These are phyloP conservation scores for Mucor plumbeus DNA, from an alignment of 371 early-diverging fungal species.

Conservation along the genomic window DNA sequence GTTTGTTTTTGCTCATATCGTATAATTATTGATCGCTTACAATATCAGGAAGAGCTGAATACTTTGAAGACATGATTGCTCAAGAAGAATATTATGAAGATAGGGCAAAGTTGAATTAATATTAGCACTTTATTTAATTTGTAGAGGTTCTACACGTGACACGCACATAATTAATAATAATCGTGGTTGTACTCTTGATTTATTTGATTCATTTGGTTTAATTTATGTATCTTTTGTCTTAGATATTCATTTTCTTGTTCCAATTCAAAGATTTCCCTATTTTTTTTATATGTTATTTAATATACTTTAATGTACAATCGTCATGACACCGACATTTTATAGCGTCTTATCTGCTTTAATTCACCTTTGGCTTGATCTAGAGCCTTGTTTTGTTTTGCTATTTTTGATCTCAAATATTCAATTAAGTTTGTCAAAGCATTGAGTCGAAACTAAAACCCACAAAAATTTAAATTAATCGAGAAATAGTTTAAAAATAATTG, in stretches of 20 bases:
- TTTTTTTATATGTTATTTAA: not conserved
- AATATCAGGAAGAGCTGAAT: slow-evolving; percentile 74
- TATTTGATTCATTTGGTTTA: not conserved
- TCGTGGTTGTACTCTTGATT: not conserved
- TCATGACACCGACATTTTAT: slow-evolving; percentile 8
- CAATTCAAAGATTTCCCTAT: not conserved
- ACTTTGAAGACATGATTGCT: slow-evolving; percentile 62
- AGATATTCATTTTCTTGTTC: not conserved
- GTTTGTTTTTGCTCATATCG: slow-evolving; percentile 36
- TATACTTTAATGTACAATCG: not conserved
- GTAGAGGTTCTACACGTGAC: slow-evolving; percentile 1
- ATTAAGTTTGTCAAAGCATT: slow-evolving; percentile 9
- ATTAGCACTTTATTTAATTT: slow-evolving; percentile 1
- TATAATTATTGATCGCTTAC: slow-evolving; percentile 31
- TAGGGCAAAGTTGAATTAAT: not conserved
- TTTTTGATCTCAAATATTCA: slow-evolving; percentile 12
- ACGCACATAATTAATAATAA: not conserved
- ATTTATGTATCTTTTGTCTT: not conserved
- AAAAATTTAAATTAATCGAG: not conserved
- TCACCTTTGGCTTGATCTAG: slow-evolving; percentile 22
- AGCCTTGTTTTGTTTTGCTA: slow-evolving; percentile 15
- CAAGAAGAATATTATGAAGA: not conserved
- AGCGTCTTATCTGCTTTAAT: slow-evolving; percentile 12
- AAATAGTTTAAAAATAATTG: not conserved
- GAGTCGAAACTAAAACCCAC: slow-evolving; percentile 19